Evolutionary conservation across 495 filamentous ascomycete species (phyloP).

Genomic region (Penicillium alfredii): DNA sequence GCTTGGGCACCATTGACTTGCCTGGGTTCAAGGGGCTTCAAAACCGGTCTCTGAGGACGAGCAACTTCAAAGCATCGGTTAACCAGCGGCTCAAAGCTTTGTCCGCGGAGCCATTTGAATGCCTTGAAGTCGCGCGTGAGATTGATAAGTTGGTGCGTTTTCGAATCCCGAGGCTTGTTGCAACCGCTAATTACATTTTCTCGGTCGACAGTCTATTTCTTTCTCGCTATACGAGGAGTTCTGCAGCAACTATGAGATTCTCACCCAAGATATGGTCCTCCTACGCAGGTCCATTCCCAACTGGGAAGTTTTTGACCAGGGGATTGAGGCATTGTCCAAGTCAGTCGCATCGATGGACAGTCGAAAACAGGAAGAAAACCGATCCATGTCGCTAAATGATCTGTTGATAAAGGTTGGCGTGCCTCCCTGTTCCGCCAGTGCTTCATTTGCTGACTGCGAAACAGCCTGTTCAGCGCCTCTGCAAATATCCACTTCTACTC

Average conservation of each 20-base stretch:
- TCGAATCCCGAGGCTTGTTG: neutral
- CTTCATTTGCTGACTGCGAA: slow-evolving; percentile 8
- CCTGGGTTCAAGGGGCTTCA: slow-evolving; percentile 23
- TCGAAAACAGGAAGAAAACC: slow-evolving; percentile 56
- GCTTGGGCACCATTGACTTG: slow-evolving; percentile 20
- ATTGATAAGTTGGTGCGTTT: slow-evolving; percentile 65
- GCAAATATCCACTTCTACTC: slow-evolving; percentile 87
- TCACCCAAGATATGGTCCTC: slow-evolving; percentile 68
- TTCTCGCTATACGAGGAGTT: slow-evolving; percentile 88
- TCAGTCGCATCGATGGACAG: slow-evolving; percentile 66
- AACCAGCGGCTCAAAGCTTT: slow-evolving; percentile 34
- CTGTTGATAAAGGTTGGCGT: slow-evolving; percentile 77
- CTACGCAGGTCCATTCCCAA: slow-evolving; percentile 62
- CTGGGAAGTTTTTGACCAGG: slow-evolving; percentile 79
- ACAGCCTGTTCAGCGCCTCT: slow-evolving; percentile 89
- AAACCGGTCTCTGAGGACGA: slow-evolving; percentile 25
- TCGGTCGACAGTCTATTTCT: slow-evolving; percentile 68
- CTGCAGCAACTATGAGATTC: slow-evolving; percentile 75
- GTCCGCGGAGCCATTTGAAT: slow-evolving; percentile 63
- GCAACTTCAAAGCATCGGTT: slow-evolving; percentile 23
- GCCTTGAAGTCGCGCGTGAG: slow-evolving; percentile 66
- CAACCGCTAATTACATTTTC: neutral
- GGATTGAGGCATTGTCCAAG: slow-evolving; percentile 78
- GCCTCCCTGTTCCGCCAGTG: neutral
- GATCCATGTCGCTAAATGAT: slow-evolving; percentile 74